These are phyloP conservation scores for Pichia manshurica DNA, from an alignment of 805 yeast genomes.

Conservation along the genomic window DNA sequence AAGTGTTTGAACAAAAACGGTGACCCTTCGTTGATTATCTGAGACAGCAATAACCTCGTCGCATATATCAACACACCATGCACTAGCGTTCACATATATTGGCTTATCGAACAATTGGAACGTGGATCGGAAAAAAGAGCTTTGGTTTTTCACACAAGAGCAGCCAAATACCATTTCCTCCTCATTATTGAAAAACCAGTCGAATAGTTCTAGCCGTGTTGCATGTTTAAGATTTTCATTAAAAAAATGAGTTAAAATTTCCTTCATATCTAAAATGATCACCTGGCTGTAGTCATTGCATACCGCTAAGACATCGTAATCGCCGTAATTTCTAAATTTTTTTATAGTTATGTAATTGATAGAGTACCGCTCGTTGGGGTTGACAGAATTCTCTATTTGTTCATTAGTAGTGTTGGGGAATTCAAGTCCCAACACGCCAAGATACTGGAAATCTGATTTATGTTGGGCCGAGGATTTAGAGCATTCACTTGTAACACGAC, in stretches of 20 bases:
- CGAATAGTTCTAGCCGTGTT: neutral
- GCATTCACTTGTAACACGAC: neutral
- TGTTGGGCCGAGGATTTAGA: neutral
- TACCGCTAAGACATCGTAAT: neutral
- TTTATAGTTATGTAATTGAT: constrained; percentile 4
- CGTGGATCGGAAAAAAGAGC: neutral
- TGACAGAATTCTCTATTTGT: neutral
- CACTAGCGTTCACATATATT: constrained; percentile 17
- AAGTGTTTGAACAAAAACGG: constrained; percentile 28
- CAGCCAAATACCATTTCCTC: neutral
- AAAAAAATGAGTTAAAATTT: neutral
- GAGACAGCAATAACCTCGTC: constrained; percentile 40
- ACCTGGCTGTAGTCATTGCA: constrained; percentile 8
- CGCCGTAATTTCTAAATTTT: neutral
- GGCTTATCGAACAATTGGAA: neutral
- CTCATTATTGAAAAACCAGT: neutral
- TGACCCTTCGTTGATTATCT: constrained; percentile 47
- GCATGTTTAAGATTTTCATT: neutral
- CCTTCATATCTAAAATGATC: neutral
- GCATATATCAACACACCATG: constrained; percentile 59
- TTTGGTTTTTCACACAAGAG: neutral
- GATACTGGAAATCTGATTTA: neutral
- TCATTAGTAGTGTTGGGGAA: neutral
- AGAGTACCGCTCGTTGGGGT: neutral
- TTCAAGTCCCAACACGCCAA: neutral